Evolutionary conservation across 1,284 basidiomycete genomes (phyloP), one percentile per base, ranked within the genome.

Genomic region (Pyrrhoderma lamaoense): DNA sequence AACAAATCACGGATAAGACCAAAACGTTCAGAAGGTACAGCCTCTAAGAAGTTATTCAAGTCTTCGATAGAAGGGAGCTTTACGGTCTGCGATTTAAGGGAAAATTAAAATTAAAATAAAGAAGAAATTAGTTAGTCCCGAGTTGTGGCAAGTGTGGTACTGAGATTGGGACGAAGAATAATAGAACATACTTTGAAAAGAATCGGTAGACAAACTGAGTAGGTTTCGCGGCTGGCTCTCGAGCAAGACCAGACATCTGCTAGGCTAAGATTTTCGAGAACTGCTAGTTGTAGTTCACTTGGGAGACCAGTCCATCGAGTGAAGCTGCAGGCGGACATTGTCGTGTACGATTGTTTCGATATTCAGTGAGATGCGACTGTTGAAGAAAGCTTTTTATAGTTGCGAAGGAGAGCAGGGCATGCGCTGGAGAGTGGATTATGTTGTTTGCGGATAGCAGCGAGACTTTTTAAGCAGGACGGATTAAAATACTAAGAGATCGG

Each of bases 211-310:
- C 76, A 80, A 23, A 78, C 69, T 4, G 66, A 59, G 61, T 80
- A 82, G 22, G 74, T 71, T 51, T 67, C 64, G 11, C 67, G 67
- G 65, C 75, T 71, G 14, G 46, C 34, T 11, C 22, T 38, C 9
- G 50, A 18, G 16, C 49, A 55, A 11, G 72, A 58, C 27, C 63
- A 62, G 47, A 81, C 70, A 35, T 69, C 64, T 36, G 48, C 5
- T 21, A 62, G 55, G 45, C 73, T 71, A 61, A 86, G 74, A 50
- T 67, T 63, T 38, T 71, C 73, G 43, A 80, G 66, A 61, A 87
- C 61, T 25, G 74, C 67, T 59, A 81, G 70, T 65, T 79, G 79
- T 64, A 87, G 78, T 58, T 87, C 85, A 0, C 69, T 66, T 37
- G 84, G 84, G 58, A 87, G 79, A 35, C 63, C 40, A 52, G 68